phyloP scores from a whole-genome alignment of 2,329 filamentous ascomycete species.

The Huntiella abstrusa region DNA sequence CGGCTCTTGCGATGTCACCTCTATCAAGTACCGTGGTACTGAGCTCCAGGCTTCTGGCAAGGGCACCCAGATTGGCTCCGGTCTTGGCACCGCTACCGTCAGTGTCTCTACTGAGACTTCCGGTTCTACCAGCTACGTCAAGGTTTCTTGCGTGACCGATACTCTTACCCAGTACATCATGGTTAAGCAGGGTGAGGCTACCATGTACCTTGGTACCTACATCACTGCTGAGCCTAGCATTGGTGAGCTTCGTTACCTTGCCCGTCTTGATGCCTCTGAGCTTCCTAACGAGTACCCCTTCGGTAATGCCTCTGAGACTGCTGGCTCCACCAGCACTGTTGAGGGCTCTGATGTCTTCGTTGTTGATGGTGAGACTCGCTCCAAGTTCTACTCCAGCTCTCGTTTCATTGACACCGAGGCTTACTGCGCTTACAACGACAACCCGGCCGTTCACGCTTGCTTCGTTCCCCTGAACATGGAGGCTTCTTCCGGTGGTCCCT shows the following conservation, averaged over 20 bases:
- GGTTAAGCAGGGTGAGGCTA: conserved; percentile 38
- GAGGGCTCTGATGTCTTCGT: conserved; percentile 42
- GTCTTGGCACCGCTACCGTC: conserved; percentile 39
- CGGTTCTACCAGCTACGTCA: conserved; percentile 28
- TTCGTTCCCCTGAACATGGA: conserved; percentile 40
- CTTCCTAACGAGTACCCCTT: conserved; percentile 35
- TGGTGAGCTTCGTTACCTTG: conserved; percentile 46
- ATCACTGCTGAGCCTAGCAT: conserved; percentile 36
- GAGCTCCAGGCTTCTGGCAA: conserved; percentile 36
- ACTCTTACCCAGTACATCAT: conserved; percentile 48
- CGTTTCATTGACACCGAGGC: conserved; percentile 51
- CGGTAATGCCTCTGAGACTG: conserved; percentile 35
- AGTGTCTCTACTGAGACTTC: conserved; percentile 22
- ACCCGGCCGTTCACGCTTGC: conserved; percentile 35
- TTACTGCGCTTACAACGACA: conserved; percentile 36
- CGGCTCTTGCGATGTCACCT: conserved; percentile 43
- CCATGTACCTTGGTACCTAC: conserved; percentile 42
- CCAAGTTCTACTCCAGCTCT: conserved; percentile 51
- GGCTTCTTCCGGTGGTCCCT: conserved; percentile 45
- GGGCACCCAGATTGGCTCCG: conserved; percentile 38
- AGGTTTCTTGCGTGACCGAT: conserved; percentile 39
- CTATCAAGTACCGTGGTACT: conserved; percentile 37
- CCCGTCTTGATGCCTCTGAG: conserved; percentile 32
- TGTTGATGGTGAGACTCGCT: conserved; percentile 42
- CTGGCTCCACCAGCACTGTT: conserved; percentile 28